phyloP scores from a whole-genome alignment of 225 moss, liverwort and hornwort species.

The Ulota crispa region DNA sequence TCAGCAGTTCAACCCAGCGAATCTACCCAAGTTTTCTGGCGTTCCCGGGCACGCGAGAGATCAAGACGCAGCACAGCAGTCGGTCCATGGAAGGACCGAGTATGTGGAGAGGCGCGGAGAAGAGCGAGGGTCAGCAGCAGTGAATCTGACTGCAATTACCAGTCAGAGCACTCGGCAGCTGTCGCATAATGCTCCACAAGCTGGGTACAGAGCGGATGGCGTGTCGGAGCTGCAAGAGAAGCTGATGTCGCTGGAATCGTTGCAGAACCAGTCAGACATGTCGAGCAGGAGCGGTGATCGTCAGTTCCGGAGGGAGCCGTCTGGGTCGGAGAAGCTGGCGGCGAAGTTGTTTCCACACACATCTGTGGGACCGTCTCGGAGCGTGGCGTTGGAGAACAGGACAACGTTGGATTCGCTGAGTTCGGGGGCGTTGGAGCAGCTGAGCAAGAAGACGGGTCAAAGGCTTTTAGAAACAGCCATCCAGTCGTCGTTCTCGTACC shows the following conservation, averaged over 20 bases:
- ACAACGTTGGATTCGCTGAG: constrained; percentile 43
- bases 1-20: constrained; percentile 43
- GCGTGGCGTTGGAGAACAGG: constrained; percentile 39
- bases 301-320: constrained; percentile 23
- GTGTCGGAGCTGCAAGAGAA: constrained; percentile 34
- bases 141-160: background rate
- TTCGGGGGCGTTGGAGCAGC: constrained; percentile 40
- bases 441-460: constrained; percentile 48
- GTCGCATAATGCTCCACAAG: constrained; percentile 7
- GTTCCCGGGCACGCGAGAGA: constrained; percentile 39
- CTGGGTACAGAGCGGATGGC: constrained; percentile 14
- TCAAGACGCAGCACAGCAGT: constrained; percentile 27
- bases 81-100: constrained; percentile 42
- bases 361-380: constrained; percentile 32
- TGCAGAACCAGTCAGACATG: constrained; percentile 28
- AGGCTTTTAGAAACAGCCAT: constrained; percentile 44
- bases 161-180: constrained; percentile 28
- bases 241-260: constrained; percentile 34
- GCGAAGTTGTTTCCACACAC: constrained; percentile 34
- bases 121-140: constrained; percentile 38
- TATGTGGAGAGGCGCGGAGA: constrained; percentile 27
- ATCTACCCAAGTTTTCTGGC: constrained; percentile 51
- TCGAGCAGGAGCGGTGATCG: constrained; percentile 22
- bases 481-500: constrained; percentile 46
- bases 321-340: constrained; percentile 29